A percentile compares a stretch with the other conserved stretches of the same genome.
phyloP scores from a whole-genome alignment of 495 filamentous ascomycete genomes.

The Aspergillus heteromorphus region DNA sequence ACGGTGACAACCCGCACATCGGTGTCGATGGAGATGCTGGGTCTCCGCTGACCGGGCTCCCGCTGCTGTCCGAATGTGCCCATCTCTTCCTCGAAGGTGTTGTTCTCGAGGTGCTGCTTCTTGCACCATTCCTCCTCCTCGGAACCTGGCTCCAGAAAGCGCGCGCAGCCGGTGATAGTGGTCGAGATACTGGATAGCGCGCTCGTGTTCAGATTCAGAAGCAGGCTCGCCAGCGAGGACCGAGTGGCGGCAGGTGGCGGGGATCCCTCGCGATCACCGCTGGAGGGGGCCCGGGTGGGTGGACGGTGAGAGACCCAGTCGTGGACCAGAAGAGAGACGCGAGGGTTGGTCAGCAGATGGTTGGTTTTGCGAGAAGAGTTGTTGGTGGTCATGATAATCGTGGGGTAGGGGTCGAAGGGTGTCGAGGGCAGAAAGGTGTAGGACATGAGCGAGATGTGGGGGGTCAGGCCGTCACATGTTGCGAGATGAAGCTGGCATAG shows the following conservation, averaged over 20 bases:
- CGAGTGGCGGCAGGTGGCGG: constrained; percentile 58
- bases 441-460: constrained; percentile 97
- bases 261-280: constrained; percentile 53
- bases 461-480: constrained; percentile 73
- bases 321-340: constrained; percentile 91
- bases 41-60: constrained; percentile 20
- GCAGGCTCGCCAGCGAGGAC: constrained; percentile 69
- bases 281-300: constrained; percentile 57
- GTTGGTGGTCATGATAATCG: constrained; percentile 92
- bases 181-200: constrained; percentile 85
- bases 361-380: constrained; percentile 81
- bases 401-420: constrained; percentile 64
- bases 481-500: constrained; percentile 78
- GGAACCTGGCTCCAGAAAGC: constrained; percentile 62
- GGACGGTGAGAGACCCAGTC: constrained; percentile 97
- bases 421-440: constrained; percentile 93
- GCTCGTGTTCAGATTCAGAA: constrained; percentile 85
- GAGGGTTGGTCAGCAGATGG: constrained; percentile 82
- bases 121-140: constrained; percentile 81
- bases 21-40: constrained; percentile 60
- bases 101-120: constrained; percentile 80
- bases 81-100: constrained; percentile 65
- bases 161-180: constrained; percentile 82
- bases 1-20: constrained; percentile 73
- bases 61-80: constrained; percentile 40